Evolutionary conservation across 192 early-diverging fungal species (phyloP).

Genomic region (Backusella circina): DNA sequence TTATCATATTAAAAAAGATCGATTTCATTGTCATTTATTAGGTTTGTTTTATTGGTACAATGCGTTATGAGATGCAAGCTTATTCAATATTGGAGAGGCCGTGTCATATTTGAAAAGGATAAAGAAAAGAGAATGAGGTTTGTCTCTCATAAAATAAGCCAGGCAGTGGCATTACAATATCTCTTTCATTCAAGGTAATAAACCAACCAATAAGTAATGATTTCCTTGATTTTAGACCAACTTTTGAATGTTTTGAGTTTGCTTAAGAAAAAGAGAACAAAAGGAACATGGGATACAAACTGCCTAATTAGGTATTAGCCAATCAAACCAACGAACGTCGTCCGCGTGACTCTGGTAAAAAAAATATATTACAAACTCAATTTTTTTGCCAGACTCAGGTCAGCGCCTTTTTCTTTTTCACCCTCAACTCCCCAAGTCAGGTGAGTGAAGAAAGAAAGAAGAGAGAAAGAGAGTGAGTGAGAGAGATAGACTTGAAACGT

Average conservation of each 20-base stretch:
- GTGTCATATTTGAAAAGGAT: neutral
- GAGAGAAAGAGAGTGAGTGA: neutral
- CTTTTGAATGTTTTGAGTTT: too few species aligned
- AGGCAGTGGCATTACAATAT: neutral
- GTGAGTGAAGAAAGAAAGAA: constrained; percentile 4
- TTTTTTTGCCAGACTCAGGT: neutral
- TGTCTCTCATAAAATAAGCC: too few species aligned
- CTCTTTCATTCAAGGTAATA: too few species aligned
- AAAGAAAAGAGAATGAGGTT: neutral
- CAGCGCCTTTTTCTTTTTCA: constrained; percentile 3
- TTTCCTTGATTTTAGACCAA: too few species aligned
- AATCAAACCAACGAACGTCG: neutral
- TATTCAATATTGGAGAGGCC: neutral
- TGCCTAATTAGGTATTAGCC: neutral
- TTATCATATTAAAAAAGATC: neutral
- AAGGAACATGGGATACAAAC: neutral
- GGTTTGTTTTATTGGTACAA: neutral
- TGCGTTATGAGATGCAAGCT: neutral
- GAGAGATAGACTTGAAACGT: neutral
- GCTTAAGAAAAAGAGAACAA: too few species aligned
- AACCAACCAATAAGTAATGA: too few species aligned
- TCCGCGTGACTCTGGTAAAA: neutral
- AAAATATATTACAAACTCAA: neutral
- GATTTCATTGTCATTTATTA: neutral
- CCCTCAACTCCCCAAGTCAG: constrained; percentile 1